Evolutionary conservation across 108 stramenopile species (phyloP), one percentile per base, ranked within the genome.

Genomic region (Aurantiochytrium sp.): DNA sequence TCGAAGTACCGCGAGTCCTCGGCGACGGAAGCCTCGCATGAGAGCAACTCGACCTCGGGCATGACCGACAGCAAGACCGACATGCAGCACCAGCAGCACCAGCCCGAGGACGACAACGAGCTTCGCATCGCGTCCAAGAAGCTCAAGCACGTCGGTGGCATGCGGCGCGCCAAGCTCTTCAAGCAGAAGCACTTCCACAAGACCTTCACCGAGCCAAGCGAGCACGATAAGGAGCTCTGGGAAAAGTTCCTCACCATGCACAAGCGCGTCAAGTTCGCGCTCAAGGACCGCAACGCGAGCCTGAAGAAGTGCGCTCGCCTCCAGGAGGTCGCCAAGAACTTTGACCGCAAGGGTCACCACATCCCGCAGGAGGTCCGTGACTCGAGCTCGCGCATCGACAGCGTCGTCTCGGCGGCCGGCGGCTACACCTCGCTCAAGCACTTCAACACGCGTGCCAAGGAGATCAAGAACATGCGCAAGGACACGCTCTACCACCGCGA

Each of bases 261-360:
- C 34, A 30, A 65, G 27, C 59, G 59, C 34, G 59, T 65, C 32
- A 30, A 65, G 59, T 65, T 65, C 19, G 59, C 59, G 15, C 27
- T 65, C 59, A 65, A 65, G 59, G 59, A 65, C 59, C 27, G 59
- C 27, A 65, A 65, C 59, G 59, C 27, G 24, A 12, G 15, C 59
- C 19, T 65, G 59, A 65, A 65, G 59, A 65, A 65, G 59, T 65
- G 59, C 59, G 59, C 59, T 0, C 27, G 19, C 12, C 59, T 65
- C 59, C 59, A 65, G 24, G 59, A 65, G 59, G 59, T 65, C 10
- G 59, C 59, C 59, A 65, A 65, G 59, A 65, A 65, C 59, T 65
- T 65, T 65, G 59, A 65, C 34, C 27, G 59, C 32, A 8, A 19
- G 2, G 2, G 10, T 27, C 59, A 3, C 4, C 15, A 27, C 27